Evolutionary conservation across 495 filamentous ascomycete species (phyloP).

Genomic region (Penicillium dipodomyicola): DNA sequence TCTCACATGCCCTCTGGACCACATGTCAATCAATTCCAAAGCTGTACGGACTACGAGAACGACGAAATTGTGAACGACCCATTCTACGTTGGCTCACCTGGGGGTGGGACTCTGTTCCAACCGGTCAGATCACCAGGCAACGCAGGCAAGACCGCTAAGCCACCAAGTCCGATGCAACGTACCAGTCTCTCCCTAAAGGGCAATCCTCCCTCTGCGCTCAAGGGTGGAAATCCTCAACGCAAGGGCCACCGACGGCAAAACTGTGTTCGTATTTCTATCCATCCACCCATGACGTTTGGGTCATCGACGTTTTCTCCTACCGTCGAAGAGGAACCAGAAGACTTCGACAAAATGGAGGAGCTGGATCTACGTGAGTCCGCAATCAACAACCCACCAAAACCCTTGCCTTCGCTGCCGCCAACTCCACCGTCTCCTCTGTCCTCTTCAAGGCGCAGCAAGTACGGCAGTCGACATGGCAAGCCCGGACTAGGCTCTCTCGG

Average conservation of each 20-base stretch:
- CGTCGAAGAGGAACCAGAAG: conserved; percentile 41
- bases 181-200: conserved; percentile 23
- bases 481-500: conserved; percentile 23
- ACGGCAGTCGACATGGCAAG: conserved; percentile 25
- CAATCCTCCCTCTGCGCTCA: conserved; percentile 39
- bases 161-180: conserved; percentile 27
- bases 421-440: conserved; percentile 24
- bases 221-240: conserved; percentile 35
- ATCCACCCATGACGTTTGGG: conserved; percentile 41
- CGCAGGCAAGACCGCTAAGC: conserved; percentile 11
- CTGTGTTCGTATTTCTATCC: conserved; percentile 50
- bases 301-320: conserved; percentile 38
- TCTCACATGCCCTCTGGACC: conserved; percentile 27
- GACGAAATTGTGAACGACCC: conserved; percentile 31
- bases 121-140: conserved; percentile 21
- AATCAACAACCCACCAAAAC: conserved; percentile 19
- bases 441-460: conserved; percentile 22
- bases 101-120: conserved; percentile 19
- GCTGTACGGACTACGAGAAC: conserved; percentile 26
- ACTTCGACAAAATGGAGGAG: conserved; percentile 32
- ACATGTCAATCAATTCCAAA: conserved; percentile 32
- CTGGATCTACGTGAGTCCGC: conserved; percentile 27
- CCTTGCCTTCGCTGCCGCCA: conserved; percentile 11
- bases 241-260: conserved; percentile 49
- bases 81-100: conserved; percentile 28